Evolutionary conservation across 176 grass and related monocot species (phyloP).

Genomic region (Lolium perenne): DNA sequence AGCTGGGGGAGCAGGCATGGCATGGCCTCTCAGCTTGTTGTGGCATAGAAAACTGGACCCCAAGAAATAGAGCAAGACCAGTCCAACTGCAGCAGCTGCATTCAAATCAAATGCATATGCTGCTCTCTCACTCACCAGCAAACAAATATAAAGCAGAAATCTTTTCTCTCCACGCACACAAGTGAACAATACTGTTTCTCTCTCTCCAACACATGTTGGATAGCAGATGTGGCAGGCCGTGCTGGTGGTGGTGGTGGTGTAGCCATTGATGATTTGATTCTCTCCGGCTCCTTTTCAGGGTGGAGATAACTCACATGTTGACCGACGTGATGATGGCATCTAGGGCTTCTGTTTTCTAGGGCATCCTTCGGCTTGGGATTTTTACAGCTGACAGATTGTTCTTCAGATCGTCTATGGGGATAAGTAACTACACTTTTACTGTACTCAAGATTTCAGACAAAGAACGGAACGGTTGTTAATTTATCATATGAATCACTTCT

Average conservation of each 20-base stretch:
- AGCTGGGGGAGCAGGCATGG: conserved; percentile 27
- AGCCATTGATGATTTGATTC: conserved; percentile 48
- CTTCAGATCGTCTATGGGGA: too few species aligned
- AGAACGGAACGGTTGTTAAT: background rate
- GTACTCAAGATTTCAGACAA: background rate
- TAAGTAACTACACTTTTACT: background rate
- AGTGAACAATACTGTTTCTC: background rate
- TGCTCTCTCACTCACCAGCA: background rate
- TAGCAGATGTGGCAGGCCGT: conserved; percentile 52
- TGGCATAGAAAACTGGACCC: conserved; percentile 33
- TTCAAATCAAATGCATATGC: conserved; percentile 59
- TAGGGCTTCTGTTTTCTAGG: background rate
- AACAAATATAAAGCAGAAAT: background rate
- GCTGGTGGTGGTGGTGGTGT: background rate
- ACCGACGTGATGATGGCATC: conserved; percentile 36
- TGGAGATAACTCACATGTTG: conserved; percentile 55
- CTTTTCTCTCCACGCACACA: background rate
- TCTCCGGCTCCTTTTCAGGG: conserved; percentile 33
- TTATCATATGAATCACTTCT: background rate
- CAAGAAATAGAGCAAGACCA: conserved; percentile 9
- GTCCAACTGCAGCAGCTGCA: conserved; percentile 62
- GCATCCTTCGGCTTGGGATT: background rate
- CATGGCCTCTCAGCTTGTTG: conserved; percentile 44
- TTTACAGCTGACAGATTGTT: too few species aligned
- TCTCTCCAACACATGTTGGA: conserved; percentile 44